Percentiles rank a stretch among this genome's conserved stretches.
Conservation (phyloP, 805 yeast species). For the Maudiozyma saulgeensis region DNA sequence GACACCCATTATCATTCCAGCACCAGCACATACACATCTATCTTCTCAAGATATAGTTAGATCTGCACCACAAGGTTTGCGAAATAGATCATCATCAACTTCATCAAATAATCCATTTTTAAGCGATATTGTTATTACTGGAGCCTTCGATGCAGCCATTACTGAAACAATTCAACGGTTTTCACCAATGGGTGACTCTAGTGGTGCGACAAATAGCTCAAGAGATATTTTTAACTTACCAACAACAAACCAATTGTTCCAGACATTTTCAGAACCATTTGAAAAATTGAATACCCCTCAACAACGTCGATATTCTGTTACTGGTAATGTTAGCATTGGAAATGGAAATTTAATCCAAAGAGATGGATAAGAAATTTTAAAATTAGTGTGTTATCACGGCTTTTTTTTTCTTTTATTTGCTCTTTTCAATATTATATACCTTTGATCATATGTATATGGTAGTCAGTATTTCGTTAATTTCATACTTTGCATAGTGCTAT, state of each 20-base stretch:
- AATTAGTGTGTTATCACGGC: too few relatives aligned
- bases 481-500: too few relatives aligned
- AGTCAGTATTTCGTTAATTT: too few relatives aligned
- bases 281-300: not conserved
- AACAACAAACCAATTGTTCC: not conserved
- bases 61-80: not conserved
- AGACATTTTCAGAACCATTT: not conserved
- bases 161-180: not conserved
- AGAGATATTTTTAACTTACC: not conserved
- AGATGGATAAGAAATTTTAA: not conserved
- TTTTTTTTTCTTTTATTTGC: too few relatives aligned
- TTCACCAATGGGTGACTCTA: not conserved
- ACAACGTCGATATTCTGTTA: not conserved
- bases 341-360: not conserved
- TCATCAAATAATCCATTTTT: not conserved
- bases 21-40: not conserved
- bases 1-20: not conserved
- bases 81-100: not conserved
- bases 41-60: not conserved
- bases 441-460: too few relatives aligned
- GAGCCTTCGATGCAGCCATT: not conserved
- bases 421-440: too few relatives aligned
- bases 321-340: not conserved
- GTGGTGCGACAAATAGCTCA: not conserved
- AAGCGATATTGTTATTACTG: not conserved